Percentiles rank a stretch among this genome's conserved stretches.
Conservation (phyloP, 768 basidiomycete species). For the Myochromella boudieri region DNA sequence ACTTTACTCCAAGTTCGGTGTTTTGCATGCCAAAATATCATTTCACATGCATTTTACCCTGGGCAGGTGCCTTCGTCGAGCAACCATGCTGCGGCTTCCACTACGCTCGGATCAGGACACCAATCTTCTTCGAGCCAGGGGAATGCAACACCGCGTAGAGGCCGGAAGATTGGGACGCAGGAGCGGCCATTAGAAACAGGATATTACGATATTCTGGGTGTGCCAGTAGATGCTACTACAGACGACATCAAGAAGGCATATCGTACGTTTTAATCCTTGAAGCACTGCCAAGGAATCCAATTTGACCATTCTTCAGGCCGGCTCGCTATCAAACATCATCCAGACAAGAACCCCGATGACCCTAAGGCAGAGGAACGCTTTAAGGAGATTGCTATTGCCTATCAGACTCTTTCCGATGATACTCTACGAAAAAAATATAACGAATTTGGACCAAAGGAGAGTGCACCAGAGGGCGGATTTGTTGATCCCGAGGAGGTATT, state of each 20-base stretch:
- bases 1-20: conserved; percentile 69
- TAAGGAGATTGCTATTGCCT: conserved; percentile 88
- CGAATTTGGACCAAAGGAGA: conserved; percentile 86
- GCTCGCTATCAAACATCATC: conserved; percentile 88
- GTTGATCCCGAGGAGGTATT: conserved; percentile 86
- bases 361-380: conserved; percentile 85
- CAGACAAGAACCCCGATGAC: conserved; percentile 90
- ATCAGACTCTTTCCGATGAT: conserved; percentile 82
- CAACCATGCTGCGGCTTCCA: not conserved
- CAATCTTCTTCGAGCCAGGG: conserved; percentile 23
- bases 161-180: conserved; percentile 85
- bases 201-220: conserved; percentile 87
- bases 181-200: conserved; percentile 84
- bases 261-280: conserved; percentile 45
- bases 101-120: conserved; percentile 18
- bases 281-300: not conserved
- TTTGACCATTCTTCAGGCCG: conserved; percentile 46
- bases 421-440: conserved; percentile 82
- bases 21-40: conserved; percentile 59
- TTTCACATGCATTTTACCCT: conserved; percentile 68
- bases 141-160: conserved; percentile 37
- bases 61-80: conserved; percentile 47
- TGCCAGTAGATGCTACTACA: conserved; percentile 69
- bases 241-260: conserved; percentile 94
- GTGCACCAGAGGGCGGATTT: conserved; percentile 79